These are phyloP conservation scores for Arctostaphylos glauca DNA, from an alignment of 148 eudicot species.

Conservation along the genomic window DNA sequence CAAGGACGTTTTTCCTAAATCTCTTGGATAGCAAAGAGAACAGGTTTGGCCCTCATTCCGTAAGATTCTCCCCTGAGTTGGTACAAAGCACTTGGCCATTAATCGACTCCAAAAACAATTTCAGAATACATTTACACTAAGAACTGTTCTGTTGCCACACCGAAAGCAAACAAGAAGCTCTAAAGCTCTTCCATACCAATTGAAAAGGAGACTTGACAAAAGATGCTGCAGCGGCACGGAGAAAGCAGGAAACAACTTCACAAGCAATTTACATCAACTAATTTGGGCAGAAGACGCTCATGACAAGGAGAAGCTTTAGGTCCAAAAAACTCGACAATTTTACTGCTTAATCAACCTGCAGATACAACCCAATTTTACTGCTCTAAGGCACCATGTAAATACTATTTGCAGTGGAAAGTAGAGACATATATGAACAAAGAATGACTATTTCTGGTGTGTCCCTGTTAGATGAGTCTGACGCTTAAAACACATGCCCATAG, in stretches of 20 bases:
- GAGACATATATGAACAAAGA: too few species aligned
- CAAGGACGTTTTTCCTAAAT: too few species aligned
- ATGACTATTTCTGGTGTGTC: not conserved
- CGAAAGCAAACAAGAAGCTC: not conserved
- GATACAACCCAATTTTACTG: not conserved
- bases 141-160: not conserved
- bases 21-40: too few species aligned
- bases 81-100: too few species aligned
- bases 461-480: not conserved
- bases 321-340: not conserved
- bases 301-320: not conserved
- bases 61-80: too few species aligned
- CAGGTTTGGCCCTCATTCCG: too few species aligned
- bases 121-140: not conserved
- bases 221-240: not conserved
- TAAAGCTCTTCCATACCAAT: not conserved
- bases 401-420: too few species aligned
- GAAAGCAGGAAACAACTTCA: not conserved
- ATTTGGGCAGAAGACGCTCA: not conserved
- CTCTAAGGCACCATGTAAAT: not conserved
- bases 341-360: slow-evolving; percentile 71
- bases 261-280: not conserved
- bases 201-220: not conserved
- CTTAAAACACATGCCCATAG: not conserved
- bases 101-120: not conserved